Conservation (phyloP, 2,329 filamentous ascomycete species). For the Helotiales sp. region DNA sequence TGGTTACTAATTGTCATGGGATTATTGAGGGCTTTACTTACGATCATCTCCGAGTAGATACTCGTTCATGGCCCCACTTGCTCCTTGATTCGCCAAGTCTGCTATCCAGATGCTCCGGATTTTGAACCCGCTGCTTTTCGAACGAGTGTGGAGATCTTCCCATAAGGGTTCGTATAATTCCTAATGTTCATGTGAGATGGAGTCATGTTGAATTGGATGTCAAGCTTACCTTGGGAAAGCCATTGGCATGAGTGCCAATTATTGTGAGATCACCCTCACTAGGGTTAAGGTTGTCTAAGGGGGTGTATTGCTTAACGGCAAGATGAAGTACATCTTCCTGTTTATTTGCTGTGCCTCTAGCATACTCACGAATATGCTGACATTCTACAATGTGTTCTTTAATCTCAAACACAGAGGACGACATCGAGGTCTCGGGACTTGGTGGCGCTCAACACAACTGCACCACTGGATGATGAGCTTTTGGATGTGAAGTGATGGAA, state of each 20-base stretch:
- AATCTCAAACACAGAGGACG: conserved; percentile 55
- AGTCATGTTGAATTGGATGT: background rate
- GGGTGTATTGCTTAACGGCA: conserved; percentile 85
- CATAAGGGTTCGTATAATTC: conserved; percentile 92
- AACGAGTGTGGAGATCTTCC: conserved; percentile 70
- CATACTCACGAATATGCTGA: conserved; percentile 81
- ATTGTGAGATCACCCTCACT: conserved; percentile 79
- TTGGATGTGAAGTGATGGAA: too few species aligned
- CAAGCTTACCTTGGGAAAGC: conserved; percentile 74
- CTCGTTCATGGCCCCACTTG: conserved; percentile 78
- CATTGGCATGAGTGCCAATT: conserved; percentile 86
- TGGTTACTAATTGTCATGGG: conserved; percentile 12
- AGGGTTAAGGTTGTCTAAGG: conserved; percentile 66
- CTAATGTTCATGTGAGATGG: conserved; percentile 42
- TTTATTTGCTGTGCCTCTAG: conserved; percentile 66
- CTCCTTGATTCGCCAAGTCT: conserved; percentile 83
- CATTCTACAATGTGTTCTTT: conserved; percentile 72
- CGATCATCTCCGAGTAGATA: conserved; percentile 78
- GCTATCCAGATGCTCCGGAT: conserved; percentile 88
- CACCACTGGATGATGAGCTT: too few species aligned
- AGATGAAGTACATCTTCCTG: conserved; percentile 76
- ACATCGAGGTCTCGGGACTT: conserved; percentile 11
- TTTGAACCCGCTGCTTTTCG: conserved; percentile 59
- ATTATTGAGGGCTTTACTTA: conserved; percentile 42
- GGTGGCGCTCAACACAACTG: background rate